Base-by-base conservation (phyloP, 352 stramenopile species). In the Phytophthora quininea region DNA sequence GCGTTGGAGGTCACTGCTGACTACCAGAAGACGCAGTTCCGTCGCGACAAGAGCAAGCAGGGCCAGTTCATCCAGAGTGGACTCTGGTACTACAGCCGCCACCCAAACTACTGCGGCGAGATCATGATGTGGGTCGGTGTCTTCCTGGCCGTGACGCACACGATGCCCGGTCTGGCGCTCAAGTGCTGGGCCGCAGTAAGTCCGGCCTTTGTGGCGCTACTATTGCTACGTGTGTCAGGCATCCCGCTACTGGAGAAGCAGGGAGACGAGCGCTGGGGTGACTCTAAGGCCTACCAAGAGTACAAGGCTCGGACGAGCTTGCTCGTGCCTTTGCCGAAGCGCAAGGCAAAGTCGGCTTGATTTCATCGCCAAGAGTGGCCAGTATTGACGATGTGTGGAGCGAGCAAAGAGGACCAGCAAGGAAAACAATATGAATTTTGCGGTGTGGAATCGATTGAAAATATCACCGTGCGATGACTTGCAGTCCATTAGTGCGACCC, bases 71-170 rank as follows among this genome's bases (percentile, higher is more conserved):
- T 95, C 54, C 73, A 72, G 14, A 70, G 62, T 1, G 90, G 91
- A 0, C 73, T 97, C 2, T 97, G 91, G 91, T 63, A 68, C 52
- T 96, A 93, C 62, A 95, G 79, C 61, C 86, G 92, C 27, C 93
- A 98, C 83, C 93, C 93, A 3, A 98, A 98, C 70, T 98, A 98
- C 75, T 85, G 95, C 32, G 92, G 90, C 27, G 93, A 98, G 79
- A 93, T 98, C 50, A 55, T 90, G 29, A 92, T 97, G 74, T 98
- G 92, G 92, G 46, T 88, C 53, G 82, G 78, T n/a, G 65, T 89
- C 46, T 91, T 88, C 67, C 30, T 82, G 33, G 62, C 74, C 32
- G 62, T 61, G 0, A 73, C 82, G 32, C 79, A 80, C 61, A 74
- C 75, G 38, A 62, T 92, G 35, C 73, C 74, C 6, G 79, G 68